Evolutionary conservation across 108 stramenopile species (phyloP), one percentile per base, ranked within the genome.

Genomic region (Bacterosira constricta): DNA sequence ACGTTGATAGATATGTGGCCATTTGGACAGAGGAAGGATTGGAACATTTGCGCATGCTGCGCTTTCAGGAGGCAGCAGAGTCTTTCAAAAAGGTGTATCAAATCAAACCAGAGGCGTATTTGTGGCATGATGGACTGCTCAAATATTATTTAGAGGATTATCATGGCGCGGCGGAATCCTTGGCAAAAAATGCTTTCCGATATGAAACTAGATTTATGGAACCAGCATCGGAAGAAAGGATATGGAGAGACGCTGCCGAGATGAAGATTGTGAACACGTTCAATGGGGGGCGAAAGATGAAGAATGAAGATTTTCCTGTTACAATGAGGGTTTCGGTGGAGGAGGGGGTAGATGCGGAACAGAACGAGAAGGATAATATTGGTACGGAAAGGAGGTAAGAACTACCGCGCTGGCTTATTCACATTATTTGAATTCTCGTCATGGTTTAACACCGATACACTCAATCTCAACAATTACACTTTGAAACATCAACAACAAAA

Each of bases 111-210:
- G 81, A 93, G 52, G 87, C 82, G 9, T 93, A 93, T 54, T 39
- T 89, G 39, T 93, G 90, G 90, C 90, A 90, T 50, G 87, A 87
- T 47, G 92, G 92, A 23, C 69, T 93, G 31, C 82, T 86, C 25
- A 86, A 85, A 71, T 93, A 85, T 54, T 93, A 93, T 63, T 39
- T 84, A 45, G 73, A 66, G 8, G 85, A 91, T 23, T 79, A 76
- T 49, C 49, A 63, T 34, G 84, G 50, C 8, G 92, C 90, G 7
- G 80, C 84, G 0, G 61, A 67, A 45, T 82, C 85, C 34, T 91
- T 90, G 66, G 85, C 85, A 1, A 46, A 60, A 41, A 84, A 73
- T 79, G 90, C 92, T 0, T 18, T 47, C 9, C 30, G 56, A 17
- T 93, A 83, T 50, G 92, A 93, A 64, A 52, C 62, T 0, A 81